Base-by-base conservation (phyloP, 75 land plant species). In the Selaginella moellendorffii region DNA sequence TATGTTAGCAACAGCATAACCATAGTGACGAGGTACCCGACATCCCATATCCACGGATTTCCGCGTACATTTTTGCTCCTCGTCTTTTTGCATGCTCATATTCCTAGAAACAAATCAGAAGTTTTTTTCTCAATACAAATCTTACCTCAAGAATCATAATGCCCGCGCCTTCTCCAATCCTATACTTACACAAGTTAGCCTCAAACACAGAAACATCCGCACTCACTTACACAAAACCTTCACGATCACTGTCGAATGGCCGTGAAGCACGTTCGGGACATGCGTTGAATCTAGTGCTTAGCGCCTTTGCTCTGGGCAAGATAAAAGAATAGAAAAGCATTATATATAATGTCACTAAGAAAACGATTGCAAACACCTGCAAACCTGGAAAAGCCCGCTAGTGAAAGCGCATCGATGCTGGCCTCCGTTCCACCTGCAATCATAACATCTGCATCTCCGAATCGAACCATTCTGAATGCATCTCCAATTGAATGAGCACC, bases 371-470 rank as follows among this genome's bases (percentile, higher is more conserved):
- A 19, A 2, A 54, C 22, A 54, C 23, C 8, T n/a, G 2, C 27
- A 63, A 63, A 83, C 97, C 87, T 81, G 65, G 85, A 85, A 74
- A 95, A 95, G 63, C 99, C 99, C 26, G 98, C 98, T 54, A 95
- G 84, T 66, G 99, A 95, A 24, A 95, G 66, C 63, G 88, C 87
- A 82, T 95, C 99, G 76, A 86, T 89, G 54, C 99, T 95, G 12
- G 91, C 79, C 67, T 95, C 90, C 8, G 99, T 89, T 66, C 99
- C 96, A 27, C 99, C 99, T 68, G 99, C 96, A 26, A 95, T 82
- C 99, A 95, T 95, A 60, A 95, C 91, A 70, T 95, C 97, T 28
- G 90, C 83, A 89, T 95, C 99, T 58, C 99, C 99, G 84, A 85
- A 90, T 24, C 83, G 83, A 66, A 95, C 78, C 91, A 95, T 95